Percentiles rank a stretch among this genome's conserved stretches.
Conservation (phyloP, 306 rosid genomes). For the Lathyrus tuberosus region DNA sequence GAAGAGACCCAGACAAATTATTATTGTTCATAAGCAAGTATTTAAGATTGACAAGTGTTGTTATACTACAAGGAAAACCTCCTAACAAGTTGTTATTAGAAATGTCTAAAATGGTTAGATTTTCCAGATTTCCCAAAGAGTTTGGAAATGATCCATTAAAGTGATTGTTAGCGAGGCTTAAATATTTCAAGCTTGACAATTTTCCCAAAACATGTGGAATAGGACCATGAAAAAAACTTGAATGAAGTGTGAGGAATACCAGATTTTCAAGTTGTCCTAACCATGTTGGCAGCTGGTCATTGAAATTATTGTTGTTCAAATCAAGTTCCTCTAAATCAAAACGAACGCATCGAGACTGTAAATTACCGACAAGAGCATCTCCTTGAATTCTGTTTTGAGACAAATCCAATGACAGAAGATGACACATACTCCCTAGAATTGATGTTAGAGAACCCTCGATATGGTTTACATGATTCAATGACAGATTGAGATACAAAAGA, state of each 20-base stretch:
- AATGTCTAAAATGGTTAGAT: not conserved
- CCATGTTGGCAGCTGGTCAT: not conserved
- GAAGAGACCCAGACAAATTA: constrained; percentile 23
- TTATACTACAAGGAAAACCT: constrained; percentile 18
- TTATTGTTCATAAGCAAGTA: constrained; percentile 9
- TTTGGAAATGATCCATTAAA: constrained; percentile 23
- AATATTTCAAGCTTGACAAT: not conserved
- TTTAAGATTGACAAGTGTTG: constrained; percentile 11
- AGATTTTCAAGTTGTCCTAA: not conserved
- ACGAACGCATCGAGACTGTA: not conserved
- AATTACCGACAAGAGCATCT: not conserved
- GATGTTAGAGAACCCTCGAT: not conserved
- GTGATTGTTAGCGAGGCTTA: not conserved
- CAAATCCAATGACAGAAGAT: not conserved
- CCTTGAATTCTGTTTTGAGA: not conserved
- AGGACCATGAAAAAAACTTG: not conserved
- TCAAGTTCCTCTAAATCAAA: not conserved
- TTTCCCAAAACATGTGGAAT: constrained; percentile 7
- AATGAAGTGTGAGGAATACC: not conserved
- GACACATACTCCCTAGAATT: not conserved
- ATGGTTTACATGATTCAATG: not conserved
- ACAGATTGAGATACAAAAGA: not conserved
- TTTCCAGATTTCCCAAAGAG: not conserved
- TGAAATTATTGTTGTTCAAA: not conserved
- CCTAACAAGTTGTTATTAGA: constrained; percentile 14